A percentile compares a stretch with the other conserved stretches of the same genome.
phyloP scores from a whole-genome alignment of 768 basidiomycete species.

The Daedaleopsis nitida region DNA sequence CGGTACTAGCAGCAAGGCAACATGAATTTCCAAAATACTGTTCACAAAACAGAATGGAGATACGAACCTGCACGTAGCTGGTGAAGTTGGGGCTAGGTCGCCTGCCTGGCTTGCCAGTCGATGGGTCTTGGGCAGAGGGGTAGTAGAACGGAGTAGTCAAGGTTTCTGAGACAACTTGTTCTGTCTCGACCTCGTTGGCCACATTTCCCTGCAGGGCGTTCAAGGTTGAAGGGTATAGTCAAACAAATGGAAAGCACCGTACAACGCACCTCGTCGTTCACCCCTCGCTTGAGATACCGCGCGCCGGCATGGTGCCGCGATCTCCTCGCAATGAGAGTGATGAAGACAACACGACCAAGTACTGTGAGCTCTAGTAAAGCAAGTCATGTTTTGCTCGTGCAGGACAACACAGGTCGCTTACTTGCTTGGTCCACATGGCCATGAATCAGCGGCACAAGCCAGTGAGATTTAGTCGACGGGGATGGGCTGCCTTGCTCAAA shows the following conservation, averaged over 20 bases:
- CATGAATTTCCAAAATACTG: not conserved
- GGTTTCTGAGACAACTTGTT: conserved; percentile 94
- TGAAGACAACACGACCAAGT: conserved; percentile 85
- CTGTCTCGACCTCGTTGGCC: conserved; percentile 98
- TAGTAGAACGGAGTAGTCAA: conserved; percentile 88
- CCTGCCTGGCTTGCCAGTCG: conserved; percentile 33
- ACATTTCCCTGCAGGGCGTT: conserved; percentile 75
- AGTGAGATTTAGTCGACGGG: conserved; percentile 58
- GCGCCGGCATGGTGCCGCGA: conserved; percentile 97
- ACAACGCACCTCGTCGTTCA: conserved; percentile 77
- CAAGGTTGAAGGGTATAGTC: not conserved
- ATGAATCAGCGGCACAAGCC: conserved; percentile 91
- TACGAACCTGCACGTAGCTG: conserved; percentile 83
- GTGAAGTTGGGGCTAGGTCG: conserved; percentile 87
- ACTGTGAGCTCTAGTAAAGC: conserved; percentile 80
- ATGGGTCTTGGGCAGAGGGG: conserved; percentile 46
- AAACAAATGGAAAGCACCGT: not conserved
- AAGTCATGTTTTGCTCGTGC: not conserved
- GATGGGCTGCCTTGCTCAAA: conserved; percentile 47
- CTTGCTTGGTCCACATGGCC: conserved; percentile 99
- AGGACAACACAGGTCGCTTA: conserved; percentile 43
- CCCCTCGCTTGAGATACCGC: conserved; percentile 90
- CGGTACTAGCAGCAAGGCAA: conserved; percentile 57
- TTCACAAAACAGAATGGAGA: too few relatives aligned
- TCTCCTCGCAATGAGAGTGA: conserved; percentile 92